Conservation (phyloP, 148 eudicot species). For the Chenopodium suecicum region DNA sequence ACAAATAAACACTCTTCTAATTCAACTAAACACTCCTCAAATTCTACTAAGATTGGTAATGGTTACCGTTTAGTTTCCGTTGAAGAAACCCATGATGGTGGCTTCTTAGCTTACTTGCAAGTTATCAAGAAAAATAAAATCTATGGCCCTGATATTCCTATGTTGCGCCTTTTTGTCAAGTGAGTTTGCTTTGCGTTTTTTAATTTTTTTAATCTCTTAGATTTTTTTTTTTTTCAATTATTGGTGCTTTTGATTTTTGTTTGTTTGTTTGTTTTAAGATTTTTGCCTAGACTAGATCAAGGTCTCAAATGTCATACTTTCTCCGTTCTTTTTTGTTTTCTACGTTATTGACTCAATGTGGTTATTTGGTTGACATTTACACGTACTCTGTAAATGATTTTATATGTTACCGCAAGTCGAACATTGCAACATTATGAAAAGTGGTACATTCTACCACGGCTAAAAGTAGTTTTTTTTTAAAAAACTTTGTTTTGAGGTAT, state of each 20-base stretch:
- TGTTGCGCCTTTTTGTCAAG: constrained; percentile 83
- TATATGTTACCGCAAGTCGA: too few relatives aligned
- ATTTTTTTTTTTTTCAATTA: background rate
- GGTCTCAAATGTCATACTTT: too few relatives aligned
- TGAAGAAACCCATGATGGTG: constrained; percentile 68
- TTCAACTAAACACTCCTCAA: constrained; percentile 13
- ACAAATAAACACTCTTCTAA: background rate
- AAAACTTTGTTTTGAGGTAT: too few relatives aligned
- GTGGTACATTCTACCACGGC: too few relatives aligned
- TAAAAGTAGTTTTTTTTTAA: too few relatives aligned
- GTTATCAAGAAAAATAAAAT: constrained; percentile 60
- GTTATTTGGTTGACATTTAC: too few relatives aligned
- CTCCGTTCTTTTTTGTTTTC: too few relatives aligned
- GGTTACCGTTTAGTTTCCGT: constrained; percentile 84
- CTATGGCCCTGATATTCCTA: constrained; percentile 83
- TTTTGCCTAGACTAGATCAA: too few relatives aligned
- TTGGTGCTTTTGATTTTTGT: background rate
- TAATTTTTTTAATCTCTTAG: background rate
- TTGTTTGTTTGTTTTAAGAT: background rate
- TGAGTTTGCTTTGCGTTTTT: constrained; percentile 28
- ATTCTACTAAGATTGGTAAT: constrained; percentile 62
- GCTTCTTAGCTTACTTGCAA: constrained; percentile 69
- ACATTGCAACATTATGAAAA: background rate
- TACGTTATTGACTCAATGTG: too few relatives aligned
- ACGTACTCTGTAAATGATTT: too few relatives aligned